Percentiles rank a stretch among this genome's conserved stretches.
These are phyloP conservation scores for Tetrapisispora fleetii DNA, from an alignment of 805 yeast genomes.

Conservation along the genomic window DNA sequence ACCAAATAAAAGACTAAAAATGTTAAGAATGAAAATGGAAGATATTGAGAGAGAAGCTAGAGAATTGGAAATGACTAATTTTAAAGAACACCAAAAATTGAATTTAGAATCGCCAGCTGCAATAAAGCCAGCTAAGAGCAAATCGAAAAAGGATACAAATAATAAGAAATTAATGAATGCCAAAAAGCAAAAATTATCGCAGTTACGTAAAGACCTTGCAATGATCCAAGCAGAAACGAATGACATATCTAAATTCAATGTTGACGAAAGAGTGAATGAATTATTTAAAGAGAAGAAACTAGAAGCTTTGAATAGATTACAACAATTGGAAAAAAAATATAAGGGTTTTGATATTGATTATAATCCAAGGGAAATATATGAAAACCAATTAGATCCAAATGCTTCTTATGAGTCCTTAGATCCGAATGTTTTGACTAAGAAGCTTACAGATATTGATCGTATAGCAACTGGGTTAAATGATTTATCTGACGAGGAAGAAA, in stretches of 20 bases:
- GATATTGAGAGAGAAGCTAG: conserved; percentile 76
- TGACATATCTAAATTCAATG: conserved; percentile 60
- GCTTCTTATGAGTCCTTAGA: conserved; percentile 15
- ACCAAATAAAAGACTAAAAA: conserved; percentile 67
- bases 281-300: conserved; percentile 49
- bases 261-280: conserved; percentile 41
- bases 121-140: conserved; percentile 1
- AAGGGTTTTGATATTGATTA: conserved; percentile 56
- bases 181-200: conserved; percentile 46
- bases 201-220: conserved; percentile 47
- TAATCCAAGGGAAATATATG: conserved; percentile 9
- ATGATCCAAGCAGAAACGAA: conserved; percentile 65
- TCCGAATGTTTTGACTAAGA: conserved; percentile 15
- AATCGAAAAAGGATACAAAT: conserved; percentile 2
- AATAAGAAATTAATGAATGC: conserved; percentile 34
- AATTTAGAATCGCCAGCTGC: conserved; percentile 9
- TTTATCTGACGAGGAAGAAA: background rate
- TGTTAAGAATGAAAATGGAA: conserved; percentile 75
- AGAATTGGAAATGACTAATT: conserved; percentile 77
- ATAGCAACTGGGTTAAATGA: conserved; percentile 15
- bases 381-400: conserved; percentile 1
- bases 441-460: conserved; percentile 19
- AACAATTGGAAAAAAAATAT: conserved; percentile 57
- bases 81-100: conserved; percentile 38
- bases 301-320: conserved; percentile 61